phyloP scores from a whole-genome alignment of 768 basidiomycete species.

The Clavaria fumosa region DNA sequence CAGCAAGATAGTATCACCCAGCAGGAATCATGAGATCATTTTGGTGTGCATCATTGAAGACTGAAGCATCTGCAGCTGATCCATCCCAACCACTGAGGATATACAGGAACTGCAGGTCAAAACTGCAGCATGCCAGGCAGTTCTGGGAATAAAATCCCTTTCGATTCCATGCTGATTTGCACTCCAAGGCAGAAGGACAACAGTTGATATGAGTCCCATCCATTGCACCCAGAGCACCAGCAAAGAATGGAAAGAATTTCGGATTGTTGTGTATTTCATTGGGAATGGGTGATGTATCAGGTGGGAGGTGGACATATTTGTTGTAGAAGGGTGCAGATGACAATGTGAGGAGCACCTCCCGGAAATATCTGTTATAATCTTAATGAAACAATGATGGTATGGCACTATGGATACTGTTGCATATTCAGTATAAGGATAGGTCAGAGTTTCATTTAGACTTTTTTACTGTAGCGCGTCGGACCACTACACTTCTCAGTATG shows the following conservation, averaged over 20 bases:
- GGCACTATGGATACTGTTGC: constrained; percentile 7
- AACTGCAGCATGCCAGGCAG: constrained; percentile 20
- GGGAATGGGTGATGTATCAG: constrained; percentile 10
- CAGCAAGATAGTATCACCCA: constrained; percentile 21
- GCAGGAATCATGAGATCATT: constrained; percentile 18
- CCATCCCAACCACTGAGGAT: constrained; percentile 27
- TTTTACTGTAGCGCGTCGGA: too few relatives aligned
- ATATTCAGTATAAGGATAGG: too few relatives aligned
- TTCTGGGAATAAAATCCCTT: constrained; percentile 26
- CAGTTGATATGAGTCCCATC: constrained; percentile 20
- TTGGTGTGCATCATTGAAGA: constrained; percentile 18
- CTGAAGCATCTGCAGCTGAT: constrained; percentile 19
- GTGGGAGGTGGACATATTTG: constrained; percentile 12
- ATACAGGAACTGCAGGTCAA: constrained; percentile 17
- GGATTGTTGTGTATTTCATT: constrained; percentile 13
- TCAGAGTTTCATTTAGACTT: too few relatives aligned
- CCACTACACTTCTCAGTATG: too few relatives aligned
- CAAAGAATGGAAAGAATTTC: constrained; percentile 20
- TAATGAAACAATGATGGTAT: too few relatives aligned
- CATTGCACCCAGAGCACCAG: constrained; percentile 20
- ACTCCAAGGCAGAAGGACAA: constrained; percentile 12
- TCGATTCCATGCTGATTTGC: constrained; percentile 11
- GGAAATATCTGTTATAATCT: constrained; percentile 9
- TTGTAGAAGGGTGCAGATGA: constrained; percentile 11
- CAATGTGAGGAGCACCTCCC: constrained; percentile 7